Percentiles rank a stretch among this genome's conserved stretches.
These are phyloP conservation scores for Warburgia ugandensis DNA, from an alignment of 164 flowering plant genomes.

Conservation along the genomic window DNA sequence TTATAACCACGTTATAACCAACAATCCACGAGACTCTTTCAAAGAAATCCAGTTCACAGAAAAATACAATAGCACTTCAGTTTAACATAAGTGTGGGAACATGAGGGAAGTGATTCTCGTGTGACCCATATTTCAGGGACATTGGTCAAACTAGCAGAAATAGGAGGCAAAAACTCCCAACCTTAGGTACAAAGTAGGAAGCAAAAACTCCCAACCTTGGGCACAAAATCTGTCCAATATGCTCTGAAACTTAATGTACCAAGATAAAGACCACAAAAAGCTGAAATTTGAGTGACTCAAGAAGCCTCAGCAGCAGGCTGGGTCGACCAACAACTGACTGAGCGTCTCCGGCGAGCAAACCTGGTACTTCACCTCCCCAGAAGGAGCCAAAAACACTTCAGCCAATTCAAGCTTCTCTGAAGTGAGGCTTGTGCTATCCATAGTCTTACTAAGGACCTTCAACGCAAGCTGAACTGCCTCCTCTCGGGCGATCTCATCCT, in stretches of 20 bases:
- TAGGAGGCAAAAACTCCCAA: too few species aligned
- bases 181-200: too few species aligned
- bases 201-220: too few species aligned
- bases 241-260: not conserved
- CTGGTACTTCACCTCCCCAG: slow-evolving; percentile 17
- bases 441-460: slow-evolving; percentile 19
- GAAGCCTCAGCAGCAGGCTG: slow-evolving; percentile 14
- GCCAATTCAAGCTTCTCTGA: slow-evolving; percentile 17
- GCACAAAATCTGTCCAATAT: too few species aligned
- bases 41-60: too few species aligned
- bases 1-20: too few species aligned
- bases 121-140: too few species aligned
- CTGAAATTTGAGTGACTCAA: not conserved
- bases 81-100: too few species aligned
- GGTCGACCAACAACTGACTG: slow-evolving; percentile 14
- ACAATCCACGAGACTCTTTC: too few species aligned
- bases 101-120: too few species aligned
- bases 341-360: slow-evolving; percentile 14
- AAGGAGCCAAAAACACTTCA: slow-evolving; percentile 10
- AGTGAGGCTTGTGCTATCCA: slow-evolving; percentile 19
- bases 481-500: slow-evolving; percentile 16
- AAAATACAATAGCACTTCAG: too few species aligned
- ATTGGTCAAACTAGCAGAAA: too few species aligned
- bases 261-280: not conserved
- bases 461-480: slow-evolving; percentile 19